Evolutionary conservation across 1,139 yeast species (phyloP).

Genomic region (Saccharomyces hybrid): DNA sequence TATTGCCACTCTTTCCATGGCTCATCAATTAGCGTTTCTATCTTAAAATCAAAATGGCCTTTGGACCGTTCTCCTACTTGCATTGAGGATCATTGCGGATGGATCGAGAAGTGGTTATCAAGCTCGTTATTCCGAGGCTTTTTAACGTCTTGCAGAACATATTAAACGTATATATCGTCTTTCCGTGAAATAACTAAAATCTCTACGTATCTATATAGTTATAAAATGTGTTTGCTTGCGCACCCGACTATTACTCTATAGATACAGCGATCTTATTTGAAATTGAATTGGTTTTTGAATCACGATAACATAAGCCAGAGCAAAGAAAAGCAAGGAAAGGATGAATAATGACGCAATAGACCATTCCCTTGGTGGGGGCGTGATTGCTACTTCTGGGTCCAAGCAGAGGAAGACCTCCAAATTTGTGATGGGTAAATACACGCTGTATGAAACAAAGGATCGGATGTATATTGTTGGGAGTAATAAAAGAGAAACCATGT

Average conservation of each 20-base stretch:
- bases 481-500: constrained; percentile 77
- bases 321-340: background rate
- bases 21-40: too few relatives aligned
- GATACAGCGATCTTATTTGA: background rate
- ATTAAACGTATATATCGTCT: too few relatives aligned
- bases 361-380: background rate
- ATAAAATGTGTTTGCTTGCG: background rate
- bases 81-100: too few relatives aligned
- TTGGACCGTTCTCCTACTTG: too few relatives aligned
- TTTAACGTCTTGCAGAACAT: too few relatives aligned
- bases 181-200: too few relatives aligned
- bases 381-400: constrained; percentile 5
- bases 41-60: too few relatives aligned
- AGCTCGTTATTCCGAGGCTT: too few relatives aligned
- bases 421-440: constrained; percentile 60
- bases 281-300: background rate
- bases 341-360: background rate
- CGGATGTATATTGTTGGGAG: constrained; percentile 90
- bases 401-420: constrained; percentile 35
- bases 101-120: too few relatives aligned
- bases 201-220: background rate
- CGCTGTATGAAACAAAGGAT: constrained; percentile 71
- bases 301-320: background rate
- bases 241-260: background rate
- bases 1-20: too few relatives aligned